A percentile compares a stretch with the other conserved stretches of the same genome.
phyloP scores from a whole-genome alignment of 352 stramenopile species.

The Globisporangium okanoganense region DNA sequence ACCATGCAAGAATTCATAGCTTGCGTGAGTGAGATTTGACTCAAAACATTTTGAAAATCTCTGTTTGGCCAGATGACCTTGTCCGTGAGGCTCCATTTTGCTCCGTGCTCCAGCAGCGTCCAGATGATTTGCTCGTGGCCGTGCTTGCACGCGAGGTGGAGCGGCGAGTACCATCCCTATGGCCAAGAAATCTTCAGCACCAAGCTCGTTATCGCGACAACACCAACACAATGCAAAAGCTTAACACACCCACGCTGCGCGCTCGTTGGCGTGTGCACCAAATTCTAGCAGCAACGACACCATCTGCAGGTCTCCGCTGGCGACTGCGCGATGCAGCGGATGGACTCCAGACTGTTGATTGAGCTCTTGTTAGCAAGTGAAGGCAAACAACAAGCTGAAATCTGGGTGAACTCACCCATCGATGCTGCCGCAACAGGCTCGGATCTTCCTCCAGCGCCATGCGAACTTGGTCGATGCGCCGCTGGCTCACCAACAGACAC shows the following conservation, averaged over 20 bases:
- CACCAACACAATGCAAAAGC: neutral
- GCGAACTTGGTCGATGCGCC: conserved; percentile 30
- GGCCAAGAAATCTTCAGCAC: neutral
- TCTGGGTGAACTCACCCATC: conserved; percentile 42
- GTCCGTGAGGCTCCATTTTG: conserved; percentile 49
- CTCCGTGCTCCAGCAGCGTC: conserved; percentile 54
- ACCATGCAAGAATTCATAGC: neutral
- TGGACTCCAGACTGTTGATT: conserved; percentile 50
- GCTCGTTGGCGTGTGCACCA: conserved; percentile 48
- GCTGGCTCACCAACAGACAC: conserved; percentile 52
- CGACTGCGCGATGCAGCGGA: conserved; percentile 62
- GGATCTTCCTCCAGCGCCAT: conserved; percentile 28
- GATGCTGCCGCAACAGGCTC: conserved; percentile 33
- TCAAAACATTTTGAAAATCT: too few relatives aligned
- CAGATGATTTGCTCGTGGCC: conserved; percentile 62
- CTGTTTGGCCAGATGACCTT: too few relatives aligned
- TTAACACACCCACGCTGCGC: conserved; percentile 50
- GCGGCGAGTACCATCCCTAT: conserved; percentile 72
- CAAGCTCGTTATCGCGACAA: neutral
- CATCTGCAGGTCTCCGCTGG: conserved; percentile 34
- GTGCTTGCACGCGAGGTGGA: conserved; percentile 72
- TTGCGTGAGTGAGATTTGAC: too few relatives aligned
- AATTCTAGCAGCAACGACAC: conserved; percentile 40
- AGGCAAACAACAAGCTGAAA: neutral
- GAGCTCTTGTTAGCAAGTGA: neutral